A percentile compares a stretch with the other conserved stretches of the same genome.
Conservation (phyloP, 2,329 filamentous ascomycete genomes). For the Tolypocladium sp. region DNA sequence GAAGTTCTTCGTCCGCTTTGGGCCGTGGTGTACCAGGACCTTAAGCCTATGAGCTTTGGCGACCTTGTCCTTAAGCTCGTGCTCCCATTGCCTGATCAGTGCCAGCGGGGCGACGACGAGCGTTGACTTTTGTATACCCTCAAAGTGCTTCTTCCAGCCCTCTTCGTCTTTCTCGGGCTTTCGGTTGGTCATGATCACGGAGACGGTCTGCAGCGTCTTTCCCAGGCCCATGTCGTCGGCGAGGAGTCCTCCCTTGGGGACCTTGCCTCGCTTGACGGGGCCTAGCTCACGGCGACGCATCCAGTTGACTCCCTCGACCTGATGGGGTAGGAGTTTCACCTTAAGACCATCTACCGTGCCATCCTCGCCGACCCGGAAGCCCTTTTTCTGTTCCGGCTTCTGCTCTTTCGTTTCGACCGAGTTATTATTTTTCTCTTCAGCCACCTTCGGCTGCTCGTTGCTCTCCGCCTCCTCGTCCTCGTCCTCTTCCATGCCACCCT, state of each 20-base stretch:
- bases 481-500: slow-evolving; percentile 71
- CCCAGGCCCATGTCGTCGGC: slow-evolving; percentile 97
- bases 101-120: slow-evolving; percentile 89
- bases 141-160: slow-evolving; percentile 59
- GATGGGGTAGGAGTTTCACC: slow-evolving; percentile 84
- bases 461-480: slow-evolving; percentile 54
- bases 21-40: slow-evolving; percentile 86
- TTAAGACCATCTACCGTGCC: slow-evolving; percentile 66
- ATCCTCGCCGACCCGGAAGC: slow-evolving; percentile 28
- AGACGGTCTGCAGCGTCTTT: slow-evolving; percentile 91
- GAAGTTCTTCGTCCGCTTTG: slow-evolving; percentile 70
- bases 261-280: slow-evolving; percentile 66
- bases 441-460: slow-evolving; percentile 16
- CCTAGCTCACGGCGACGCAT: slow-evolving; percentile 91
- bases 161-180: slow-evolving; percentile 51
- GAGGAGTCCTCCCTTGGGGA: slow-evolving; percentile 88
- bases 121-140: slow-evolving; percentile 65
- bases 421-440: slow-evolving; percentile 1
- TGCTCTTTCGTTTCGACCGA: slow-evolving; percentile 8
- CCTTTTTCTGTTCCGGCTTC: slow-evolving; percentile 13
- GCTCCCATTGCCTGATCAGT: slow-evolving; percentile 94
- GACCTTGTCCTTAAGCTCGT: slow-evolving; percentile 81
- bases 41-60: slow-evolving; percentile 58
- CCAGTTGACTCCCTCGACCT: slow-evolving; percentile 89
- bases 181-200: slow-evolving; percentile 75